Base-by-base conservation (phyloP, 2,329 filamentous ascomycete genomes). In the Dissoconium aciculare region DNA sequence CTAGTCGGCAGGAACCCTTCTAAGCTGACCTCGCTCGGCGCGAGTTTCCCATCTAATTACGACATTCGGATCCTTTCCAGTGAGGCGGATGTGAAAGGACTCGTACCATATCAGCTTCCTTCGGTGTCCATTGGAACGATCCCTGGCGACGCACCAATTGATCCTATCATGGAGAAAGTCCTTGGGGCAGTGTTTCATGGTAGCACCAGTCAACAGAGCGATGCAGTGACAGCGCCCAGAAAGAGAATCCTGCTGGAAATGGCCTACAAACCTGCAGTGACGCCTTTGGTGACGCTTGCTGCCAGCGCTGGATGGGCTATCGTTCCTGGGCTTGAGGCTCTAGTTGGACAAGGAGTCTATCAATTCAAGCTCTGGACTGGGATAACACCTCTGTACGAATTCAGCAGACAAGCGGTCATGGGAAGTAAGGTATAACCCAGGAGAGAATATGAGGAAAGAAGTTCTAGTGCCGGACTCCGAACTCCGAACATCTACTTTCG, bases 251-350 rank as follows among this genome's bases (percentile, higher is more conserved):
- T 95, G 37, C 59, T 95, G 3, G 89, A 98, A 56, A 93, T 98
- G 85, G 87, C 89, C 2, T 98, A 98, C 57, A 91, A 87, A 56
- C 89, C 89, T 12, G 64, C 69, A 0, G 68, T 80, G 31, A 98
- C 89, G 4, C 71, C 77, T 5, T 57, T 93, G 42, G 94, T 95
- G 74, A 69, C 79, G 51, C 61, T 94, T 51, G 87, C 85, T 2
- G 66, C 74, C 43, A 69, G 70, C 9, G 35, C 12, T 11, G 76
- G 77, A 3, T 98, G 89, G 89, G 67, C 61, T 33, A 83, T 78
- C 2, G 77, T 95, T 39, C 76, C 83, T 5, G 89, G 89, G 0
- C 57, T 94, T 23, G 89, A 98, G 55, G 84, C 89, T 16, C 64
- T 98, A 33, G 74, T 84, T 37, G 82, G 80, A 4, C 89, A 98